These are phyloP conservation scores for Graphilbum ipis-grandicollis DNA, from an alignment of 2,329 filamentous ascomycete genomes.

Conservation along the genomic window DNA sequence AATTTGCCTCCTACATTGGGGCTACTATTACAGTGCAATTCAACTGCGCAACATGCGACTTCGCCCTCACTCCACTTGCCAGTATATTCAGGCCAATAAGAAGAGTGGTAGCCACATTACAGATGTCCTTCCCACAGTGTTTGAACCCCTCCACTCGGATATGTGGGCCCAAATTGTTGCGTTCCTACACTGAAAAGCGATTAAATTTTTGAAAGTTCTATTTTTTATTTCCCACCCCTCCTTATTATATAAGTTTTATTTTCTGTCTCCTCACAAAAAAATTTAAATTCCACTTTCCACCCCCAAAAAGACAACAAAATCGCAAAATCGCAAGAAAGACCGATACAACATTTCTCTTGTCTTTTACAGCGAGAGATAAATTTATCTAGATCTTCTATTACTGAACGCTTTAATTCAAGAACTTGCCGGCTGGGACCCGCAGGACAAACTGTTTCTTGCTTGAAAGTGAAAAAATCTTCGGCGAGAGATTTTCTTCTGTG, in stretches of 20 bases:
- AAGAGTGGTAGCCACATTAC: no score
- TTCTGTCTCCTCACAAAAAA: slow-evolving; percentile 2
- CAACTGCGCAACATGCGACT: no score
- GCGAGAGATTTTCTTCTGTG: slow-evolving; percentile 13
- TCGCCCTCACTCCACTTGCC: no score
- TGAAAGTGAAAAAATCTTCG: background rate
- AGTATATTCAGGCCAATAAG: no score
- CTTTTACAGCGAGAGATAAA: slow-evolving; percentile 2
- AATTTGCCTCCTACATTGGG: no score
- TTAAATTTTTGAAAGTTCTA: background rate
- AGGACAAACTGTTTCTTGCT: slow-evolving; percentile 11
- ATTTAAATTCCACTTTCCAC: background rate
- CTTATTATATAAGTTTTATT: slow-evolving; percentile 3
- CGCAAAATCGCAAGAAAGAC: background rate
- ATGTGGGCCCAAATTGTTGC: no score
- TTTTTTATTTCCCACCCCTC: slow-evolving; percentile 2
- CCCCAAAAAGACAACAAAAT: background rate
- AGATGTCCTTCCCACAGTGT: no score
- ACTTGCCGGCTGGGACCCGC: slow-evolving; percentile 11
- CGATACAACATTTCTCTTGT: slow-evolving; percentile 4
- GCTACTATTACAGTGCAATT: no score
- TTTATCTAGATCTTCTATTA: slow-evolving; percentile 1
- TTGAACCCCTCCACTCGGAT: no score
- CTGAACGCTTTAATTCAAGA: slow-evolving; percentile 16
- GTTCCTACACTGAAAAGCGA: no score